Evolutionary conservation across 2,329 filamentous ascomycete genomes (phyloP).

Genomic region (Colletotrichum truncatum): DNA sequence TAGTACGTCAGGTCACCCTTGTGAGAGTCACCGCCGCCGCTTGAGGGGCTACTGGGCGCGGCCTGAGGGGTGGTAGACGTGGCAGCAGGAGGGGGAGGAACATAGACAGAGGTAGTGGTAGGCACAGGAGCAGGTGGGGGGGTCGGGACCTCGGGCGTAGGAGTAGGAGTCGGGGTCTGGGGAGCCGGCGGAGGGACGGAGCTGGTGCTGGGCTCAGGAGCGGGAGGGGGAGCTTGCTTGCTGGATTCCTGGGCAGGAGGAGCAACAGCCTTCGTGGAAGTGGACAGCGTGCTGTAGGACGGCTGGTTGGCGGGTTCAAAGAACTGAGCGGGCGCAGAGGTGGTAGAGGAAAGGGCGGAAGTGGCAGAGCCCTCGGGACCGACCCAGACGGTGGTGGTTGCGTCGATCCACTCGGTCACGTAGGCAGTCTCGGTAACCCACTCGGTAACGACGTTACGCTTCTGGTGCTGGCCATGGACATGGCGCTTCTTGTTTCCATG

Average conservation of each 20-base stretch:
- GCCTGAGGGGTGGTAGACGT: constrained; percentile 23
- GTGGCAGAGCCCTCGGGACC: constrained; percentile 39
- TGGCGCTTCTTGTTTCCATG: constrained; percentile 44
- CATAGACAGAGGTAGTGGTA: constrained; percentile 9
- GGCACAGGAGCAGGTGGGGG: constrained; percentile 26
- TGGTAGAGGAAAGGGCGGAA: constrained; percentile 36
- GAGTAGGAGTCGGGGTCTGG: constrained; percentile 34
- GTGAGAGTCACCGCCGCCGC: constrained; percentile 44
- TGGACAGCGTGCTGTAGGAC: constrained; percentile 17
- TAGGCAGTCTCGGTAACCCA: constrained; percentile 60
- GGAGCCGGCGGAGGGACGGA: constrained; percentile 31
- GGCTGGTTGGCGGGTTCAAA: constrained; percentile 36
- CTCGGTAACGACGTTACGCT: constrained; percentile 55
- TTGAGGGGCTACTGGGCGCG: constrained; percentile 23
- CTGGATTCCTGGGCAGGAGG: constrained; percentile 1
- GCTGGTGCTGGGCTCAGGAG: too few relatives aligned
- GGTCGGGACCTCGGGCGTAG: constrained; percentile 36
- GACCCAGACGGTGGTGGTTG: constrained; percentile 56
- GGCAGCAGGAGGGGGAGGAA: constrained; percentile 12
- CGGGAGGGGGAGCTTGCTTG: constrained; percentile 13
- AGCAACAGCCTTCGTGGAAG: constrained; percentile 2
- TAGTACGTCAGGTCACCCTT: constrained; percentile 81
- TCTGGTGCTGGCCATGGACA: constrained; percentile 44
- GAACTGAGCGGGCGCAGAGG: constrained; percentile 39
- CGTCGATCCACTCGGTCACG: constrained; percentile 59